These are phyloP conservation scores for Naumovozyma castellii DNA, from an alignment of 805 yeast genomes.

Conservation along the genomic window DNA sequence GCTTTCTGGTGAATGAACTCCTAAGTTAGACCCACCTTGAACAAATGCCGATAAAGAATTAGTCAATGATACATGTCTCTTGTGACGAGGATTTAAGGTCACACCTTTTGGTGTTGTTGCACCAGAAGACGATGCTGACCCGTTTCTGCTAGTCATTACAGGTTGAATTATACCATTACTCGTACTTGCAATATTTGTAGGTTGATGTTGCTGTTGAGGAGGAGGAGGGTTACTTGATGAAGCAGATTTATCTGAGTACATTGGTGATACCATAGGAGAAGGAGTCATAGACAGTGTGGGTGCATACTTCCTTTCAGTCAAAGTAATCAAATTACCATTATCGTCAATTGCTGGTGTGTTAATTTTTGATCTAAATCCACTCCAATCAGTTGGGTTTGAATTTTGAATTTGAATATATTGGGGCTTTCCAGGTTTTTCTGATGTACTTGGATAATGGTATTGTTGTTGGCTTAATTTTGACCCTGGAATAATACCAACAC, in stretches of 20 bases:
- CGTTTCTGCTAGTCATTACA: not conserved
- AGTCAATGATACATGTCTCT: constrained; percentile 18
- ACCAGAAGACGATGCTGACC: not conserved
- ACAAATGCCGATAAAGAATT: constrained; percentile 7
- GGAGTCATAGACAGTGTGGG: constrained; percentile 1
- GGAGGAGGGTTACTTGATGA: not conserved
- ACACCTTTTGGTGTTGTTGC: not conserved
- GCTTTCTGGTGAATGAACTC: constrained; percentile 21
- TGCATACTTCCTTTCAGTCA: constrained; percentile 18
- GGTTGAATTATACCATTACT: no score
- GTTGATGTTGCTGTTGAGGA: constrained; percentile 1
- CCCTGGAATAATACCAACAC: not conserved
- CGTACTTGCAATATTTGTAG: constrained; percentile 1
- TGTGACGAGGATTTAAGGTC: constrained; percentile 6
- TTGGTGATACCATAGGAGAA: constrained; percentile 9
- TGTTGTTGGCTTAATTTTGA: not conserved
- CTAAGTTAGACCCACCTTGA: not conserved
- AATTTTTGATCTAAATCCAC: constrained; percentile 14
- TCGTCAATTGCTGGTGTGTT: constrained; percentile 33
- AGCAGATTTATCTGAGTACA: constrained; percentile 3
- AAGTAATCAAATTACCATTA: constrained; percentile 29
- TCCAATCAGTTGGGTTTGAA: constrained; percentile 5
- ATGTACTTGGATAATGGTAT: not conserved
- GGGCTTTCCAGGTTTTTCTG: constrained; percentile 16
- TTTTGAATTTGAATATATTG: constrained; percentile 21